A percentile compares a stretch with the other conserved stretches of the same genome.
Evolutionary conservation across 768 basidiomycete species (phyloP).

Genomic region (Mycena albidolilacea): DNA sequence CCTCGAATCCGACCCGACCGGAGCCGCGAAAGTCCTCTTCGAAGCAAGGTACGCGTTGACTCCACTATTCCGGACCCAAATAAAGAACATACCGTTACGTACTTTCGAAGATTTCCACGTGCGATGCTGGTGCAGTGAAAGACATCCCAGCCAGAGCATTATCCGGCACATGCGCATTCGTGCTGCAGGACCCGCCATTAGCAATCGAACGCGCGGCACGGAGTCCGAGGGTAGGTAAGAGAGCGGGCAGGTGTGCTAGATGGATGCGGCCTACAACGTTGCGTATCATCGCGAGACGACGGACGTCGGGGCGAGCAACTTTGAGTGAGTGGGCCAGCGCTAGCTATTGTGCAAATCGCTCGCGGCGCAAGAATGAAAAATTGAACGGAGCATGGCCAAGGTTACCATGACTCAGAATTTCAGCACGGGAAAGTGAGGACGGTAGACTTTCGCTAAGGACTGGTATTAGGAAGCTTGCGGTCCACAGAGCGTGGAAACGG

Average conservation of each 20-base stretch:
- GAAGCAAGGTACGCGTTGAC: slow-evolving; percentile 24
- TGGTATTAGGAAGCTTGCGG: not conserved
- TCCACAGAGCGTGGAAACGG: not conserved
- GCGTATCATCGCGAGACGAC: not conserved
- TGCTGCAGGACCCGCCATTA: slow-evolving; percentile 19
- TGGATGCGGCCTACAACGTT: slow-evolving; percentile 13
- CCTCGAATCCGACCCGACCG: not conserved
- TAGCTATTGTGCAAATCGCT: not conserved
- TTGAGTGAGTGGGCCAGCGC: not conserved
- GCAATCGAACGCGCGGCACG: slow-evolving; percentile 20
- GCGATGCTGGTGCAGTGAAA: not conserved
- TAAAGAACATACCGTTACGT: not conserved
- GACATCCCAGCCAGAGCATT: slow-evolving; percentile 1
- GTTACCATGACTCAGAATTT: slow-evolving; percentile 1
- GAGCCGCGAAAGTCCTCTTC: slow-evolving; percentile 20
- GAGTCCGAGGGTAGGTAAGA: slow-evolving; percentile 20
- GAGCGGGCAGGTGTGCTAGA: slow-evolving; percentile 13
- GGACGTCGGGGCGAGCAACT: too few species aligned
- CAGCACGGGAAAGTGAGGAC: slow-evolving; percentile 1
- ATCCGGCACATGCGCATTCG: slow-evolving; percentile 15
- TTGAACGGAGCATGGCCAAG: not conserved
- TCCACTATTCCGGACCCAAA: slow-evolving; percentile 10
- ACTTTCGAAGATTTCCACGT: not conserved
- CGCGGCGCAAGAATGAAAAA: not conserved
- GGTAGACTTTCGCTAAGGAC: not conserved